Conservation (phyloP, 164 flowering plant genomes). For the Dillenia suffruticosa region DNA sequence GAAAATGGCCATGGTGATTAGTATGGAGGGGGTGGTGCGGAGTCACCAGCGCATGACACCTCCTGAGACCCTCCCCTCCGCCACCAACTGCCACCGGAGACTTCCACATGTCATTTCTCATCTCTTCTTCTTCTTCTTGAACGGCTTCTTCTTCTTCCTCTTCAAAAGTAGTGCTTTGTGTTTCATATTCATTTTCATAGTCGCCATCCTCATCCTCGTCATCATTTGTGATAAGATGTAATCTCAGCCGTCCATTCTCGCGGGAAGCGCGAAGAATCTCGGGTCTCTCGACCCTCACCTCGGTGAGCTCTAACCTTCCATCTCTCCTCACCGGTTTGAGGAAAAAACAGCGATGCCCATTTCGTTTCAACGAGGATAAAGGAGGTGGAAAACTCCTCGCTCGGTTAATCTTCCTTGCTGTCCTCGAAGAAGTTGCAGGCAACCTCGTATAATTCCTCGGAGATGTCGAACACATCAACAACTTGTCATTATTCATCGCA, state of each 20-base stretch:
- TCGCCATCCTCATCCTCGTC: conserved; percentile 12
- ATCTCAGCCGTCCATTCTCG: conserved; percentile 44
- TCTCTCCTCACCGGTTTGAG: conserved; percentile 47
- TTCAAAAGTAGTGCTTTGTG: not conserved
- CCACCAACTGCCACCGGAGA: conserved; percentile 4
- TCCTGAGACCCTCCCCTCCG: conserved; percentile 17
- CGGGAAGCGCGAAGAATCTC: conserved; percentile 43
- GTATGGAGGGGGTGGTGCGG: conserved; percentile 8
- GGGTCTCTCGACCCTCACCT: conserved; percentile 35
- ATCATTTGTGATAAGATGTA: conserved; percentile 35
- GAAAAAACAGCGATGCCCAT: conserved; percentile 39
- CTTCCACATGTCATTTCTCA: conserved; percentile 9
- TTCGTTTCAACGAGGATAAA: conserved; percentile 33
- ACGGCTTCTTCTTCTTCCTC: conserved; percentile 7
- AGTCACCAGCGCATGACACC: conserved; percentile 21
- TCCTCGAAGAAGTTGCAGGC: not conserved
- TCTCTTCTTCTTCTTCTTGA: conserved; percentile 1
- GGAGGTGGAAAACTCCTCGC: conserved; percentile 50
- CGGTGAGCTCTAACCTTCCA: conserved; percentile 46
- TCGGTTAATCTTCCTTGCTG: conserved; percentile 3
- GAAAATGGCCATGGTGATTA: not conserved
- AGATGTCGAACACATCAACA: not conserved
- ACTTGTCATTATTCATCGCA: too few relatives aligned
- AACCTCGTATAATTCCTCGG: conserved; percentile 6
- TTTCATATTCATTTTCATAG: not conserved